These are phyloP conservation scores for Phytophthora meadii DNA, from an alignment of 352 stramenopile genomes.

Conservation along the genomic window DNA sequence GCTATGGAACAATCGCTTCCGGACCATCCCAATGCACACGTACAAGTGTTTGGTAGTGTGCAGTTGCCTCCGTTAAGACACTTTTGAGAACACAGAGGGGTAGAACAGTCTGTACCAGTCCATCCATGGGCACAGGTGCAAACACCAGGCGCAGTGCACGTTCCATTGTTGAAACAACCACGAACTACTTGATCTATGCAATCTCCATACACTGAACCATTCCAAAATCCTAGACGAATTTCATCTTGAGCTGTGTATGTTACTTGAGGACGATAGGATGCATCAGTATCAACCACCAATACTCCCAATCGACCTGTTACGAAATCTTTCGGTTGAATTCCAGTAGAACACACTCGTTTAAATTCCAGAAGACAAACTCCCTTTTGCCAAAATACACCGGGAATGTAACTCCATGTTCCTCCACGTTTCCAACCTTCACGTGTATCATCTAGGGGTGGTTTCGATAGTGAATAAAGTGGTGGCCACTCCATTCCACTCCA, in stretches of 20 bases:
- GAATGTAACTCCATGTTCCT: conserved; percentile 76
- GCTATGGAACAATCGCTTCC: conserved; percentile 88
- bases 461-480: conserved; percentile 89
- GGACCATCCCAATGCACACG: conserved; percentile 92
- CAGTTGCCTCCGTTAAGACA: conserved; percentile 92
- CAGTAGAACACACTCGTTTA: conserved; percentile 74
- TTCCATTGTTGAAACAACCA: conserved; percentile 97
- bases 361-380: conserved; percentile 95
- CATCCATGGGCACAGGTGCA: conserved; percentile 86
- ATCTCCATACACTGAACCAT: conserved; percentile 48
- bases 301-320: conserved; percentile 21
- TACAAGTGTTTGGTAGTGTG: conserved; percentile 92
- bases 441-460: conserved; percentile 88
- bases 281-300: conserved; percentile 92
- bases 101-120: conserved; percentile 80
- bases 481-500: conserved; percentile 93
- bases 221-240: conserved; percentile 67
- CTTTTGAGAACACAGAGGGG: conserved; percentile 72
- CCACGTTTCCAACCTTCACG: conserved; percentile 91
- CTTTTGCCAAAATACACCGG: conserved; percentile 88
- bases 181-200: conserved; percentile 94
- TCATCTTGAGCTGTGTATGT: conserved; percentile 74
- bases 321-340: conserved; percentile 46
- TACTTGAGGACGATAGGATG: conserved; percentile 88
- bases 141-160: conserved; percentile 87